Conservation (phyloP, 306 rosid species). For the Bauhinia variegata region DNA sequence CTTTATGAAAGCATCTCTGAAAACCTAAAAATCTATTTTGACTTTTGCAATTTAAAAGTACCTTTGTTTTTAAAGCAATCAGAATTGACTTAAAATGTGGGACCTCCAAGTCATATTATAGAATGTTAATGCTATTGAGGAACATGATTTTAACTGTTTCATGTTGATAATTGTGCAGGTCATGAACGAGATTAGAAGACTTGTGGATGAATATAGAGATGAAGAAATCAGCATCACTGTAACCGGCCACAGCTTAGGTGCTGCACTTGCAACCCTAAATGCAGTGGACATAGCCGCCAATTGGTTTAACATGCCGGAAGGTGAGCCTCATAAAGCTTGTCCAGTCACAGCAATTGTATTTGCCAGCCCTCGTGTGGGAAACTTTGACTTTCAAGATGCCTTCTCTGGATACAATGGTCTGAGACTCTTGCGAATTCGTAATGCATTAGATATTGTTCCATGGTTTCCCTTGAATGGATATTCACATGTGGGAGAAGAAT, state of each 20-base stretch:
- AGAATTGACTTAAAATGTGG: too few relatives aligned
- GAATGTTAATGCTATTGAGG: too few relatives aligned
- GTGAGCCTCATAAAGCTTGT: conserved; percentile 33
- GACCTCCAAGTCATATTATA: too few relatives aligned
- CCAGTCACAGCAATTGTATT: conserved; percentile 56
- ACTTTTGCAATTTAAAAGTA: too few relatives aligned
- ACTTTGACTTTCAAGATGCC: conserved; percentile 36
- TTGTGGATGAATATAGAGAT: conserved; percentile 45
- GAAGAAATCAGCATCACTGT: conserved; percentile 58
- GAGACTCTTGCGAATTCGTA: conserved; percentile 44
- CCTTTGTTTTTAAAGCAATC: too few relatives aligned
- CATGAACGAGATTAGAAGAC: conserved; percentile 42
- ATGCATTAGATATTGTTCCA: conserved; percentile 58
- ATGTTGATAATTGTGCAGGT: conserved; percentile 35
- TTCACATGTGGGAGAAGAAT: conserved; percentile 60
- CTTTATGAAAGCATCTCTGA: too few relatives aligned
- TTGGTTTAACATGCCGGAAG: conserved; percentile 33
- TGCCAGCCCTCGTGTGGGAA: conserved; percentile 56
- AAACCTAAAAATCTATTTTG: too few relatives aligned
- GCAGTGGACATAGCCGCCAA: conserved; percentile 53
- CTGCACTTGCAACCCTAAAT: conserved; percentile 55
- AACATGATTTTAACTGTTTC: not conserved
- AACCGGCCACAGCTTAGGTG: conserved; percentile 58
- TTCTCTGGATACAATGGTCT: conserved; percentile 33
- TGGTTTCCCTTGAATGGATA: conserved; percentile 41